phyloP scores from a whole-genome alignment of 2,329 filamentous ascomycete genomes.

The Metarhizium anisopliae region DNA sequence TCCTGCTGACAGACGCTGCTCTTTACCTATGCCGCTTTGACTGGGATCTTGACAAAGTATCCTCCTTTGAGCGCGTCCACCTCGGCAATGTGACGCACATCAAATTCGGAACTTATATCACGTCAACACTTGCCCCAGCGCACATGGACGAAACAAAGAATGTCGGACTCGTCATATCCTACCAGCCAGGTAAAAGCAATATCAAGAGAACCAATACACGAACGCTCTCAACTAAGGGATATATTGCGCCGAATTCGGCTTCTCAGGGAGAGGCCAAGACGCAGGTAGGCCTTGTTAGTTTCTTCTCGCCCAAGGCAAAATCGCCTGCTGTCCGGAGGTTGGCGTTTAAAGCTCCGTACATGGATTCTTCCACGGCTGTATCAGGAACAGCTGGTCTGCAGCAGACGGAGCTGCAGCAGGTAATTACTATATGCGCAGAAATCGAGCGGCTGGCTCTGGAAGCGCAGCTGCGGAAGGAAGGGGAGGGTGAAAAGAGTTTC shows the following conservation, averaged over 20 bases:
- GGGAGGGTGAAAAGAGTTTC: slow-evolving; percentile 35
- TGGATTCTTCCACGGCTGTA: slow-evolving; percentile 45
- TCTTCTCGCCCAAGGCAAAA: slow-evolving; percentile 31
- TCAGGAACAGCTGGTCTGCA: slow-evolving; percentile 34
- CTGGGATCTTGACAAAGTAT: slow-evolving; percentile 91
- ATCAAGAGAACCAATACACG: slow-evolving; percentile 77
- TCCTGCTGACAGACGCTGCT: slow-evolving; percentile 76
- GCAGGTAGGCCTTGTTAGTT: slow-evolving; percentile 28
- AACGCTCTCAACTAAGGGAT: slow-evolving; percentile 53
- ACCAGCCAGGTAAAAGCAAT: slow-evolving; percentile 62
- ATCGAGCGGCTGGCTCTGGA: slow-evolving; percentile 59
- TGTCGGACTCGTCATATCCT: slow-evolving; percentile 73
- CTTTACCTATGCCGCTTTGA: slow-evolving; percentile 88
- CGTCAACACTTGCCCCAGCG: slow-evolving; percentile 68
- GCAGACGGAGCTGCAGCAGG: slow-evolving; percentile 45
- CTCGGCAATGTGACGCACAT: slow-evolving; percentile 65
- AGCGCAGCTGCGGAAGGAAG: slow-evolving; percentile 31
- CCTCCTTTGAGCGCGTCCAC: slow-evolving; percentile 79
- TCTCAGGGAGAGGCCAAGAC: slow-evolving; percentile 14
- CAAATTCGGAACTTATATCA: slow-evolving; percentile 80
- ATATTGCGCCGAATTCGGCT: slow-evolving; percentile 17
- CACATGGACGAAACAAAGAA: slow-evolving; percentile 75
- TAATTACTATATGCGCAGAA: slow-evolving; percentile 62
- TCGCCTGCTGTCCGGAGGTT: slow-evolving; percentile 30
- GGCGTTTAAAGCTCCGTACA: slow-evolving; percentile 48